Evolutionary conservation across 75 land plant genomes (phyloP).

Genomic region (Sequoiadendron giganteum): DNA sequence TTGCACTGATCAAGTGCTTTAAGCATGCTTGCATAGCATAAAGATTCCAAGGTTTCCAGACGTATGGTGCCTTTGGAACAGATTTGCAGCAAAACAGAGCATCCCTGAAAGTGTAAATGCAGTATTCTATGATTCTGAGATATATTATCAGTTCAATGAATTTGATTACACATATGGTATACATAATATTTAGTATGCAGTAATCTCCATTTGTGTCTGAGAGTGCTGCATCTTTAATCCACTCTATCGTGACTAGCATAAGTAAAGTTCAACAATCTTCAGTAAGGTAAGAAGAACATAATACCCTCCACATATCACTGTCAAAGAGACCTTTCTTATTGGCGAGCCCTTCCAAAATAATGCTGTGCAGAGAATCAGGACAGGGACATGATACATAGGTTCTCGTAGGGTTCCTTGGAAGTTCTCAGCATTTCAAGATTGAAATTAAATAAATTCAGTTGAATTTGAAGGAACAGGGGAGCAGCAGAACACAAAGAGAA

Average conservation of each 20-base stretch:
- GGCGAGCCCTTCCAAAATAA: constrained; percentile 90
- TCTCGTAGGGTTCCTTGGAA: constrained; percentile 86
- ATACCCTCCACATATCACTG: constrained; percentile 92
- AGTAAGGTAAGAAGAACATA: constrained; percentile 38
- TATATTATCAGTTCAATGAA: too few relatives aligned
- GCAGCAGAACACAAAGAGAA: too few relatives aligned
- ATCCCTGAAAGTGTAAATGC: background rate
- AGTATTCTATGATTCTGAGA: too few relatives aligned
- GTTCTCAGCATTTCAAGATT: constrained; percentile 1
- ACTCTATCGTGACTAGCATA: background rate
- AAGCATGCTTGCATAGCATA: background rate
- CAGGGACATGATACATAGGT: constrained; percentile 79
- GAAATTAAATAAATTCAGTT: background rate
- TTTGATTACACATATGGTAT: too few relatives aligned
- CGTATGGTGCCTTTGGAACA: background rate
- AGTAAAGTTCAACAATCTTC: background rate
- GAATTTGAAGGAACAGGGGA: background rate
- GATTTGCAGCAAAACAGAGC: background rate
- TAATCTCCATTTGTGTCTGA: background rate
- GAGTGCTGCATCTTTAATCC: background rate
- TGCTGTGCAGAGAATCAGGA: constrained; percentile 49
- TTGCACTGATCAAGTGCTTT: background rate
- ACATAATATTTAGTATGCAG: background rate
- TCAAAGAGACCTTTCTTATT: constrained; percentile 58
- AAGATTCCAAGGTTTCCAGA: background rate